These are phyloP conservation scores for Starmera stellimalicola DNA, from an alignment of 1,139 yeast species.

Conservation along the genomic window DNA sequence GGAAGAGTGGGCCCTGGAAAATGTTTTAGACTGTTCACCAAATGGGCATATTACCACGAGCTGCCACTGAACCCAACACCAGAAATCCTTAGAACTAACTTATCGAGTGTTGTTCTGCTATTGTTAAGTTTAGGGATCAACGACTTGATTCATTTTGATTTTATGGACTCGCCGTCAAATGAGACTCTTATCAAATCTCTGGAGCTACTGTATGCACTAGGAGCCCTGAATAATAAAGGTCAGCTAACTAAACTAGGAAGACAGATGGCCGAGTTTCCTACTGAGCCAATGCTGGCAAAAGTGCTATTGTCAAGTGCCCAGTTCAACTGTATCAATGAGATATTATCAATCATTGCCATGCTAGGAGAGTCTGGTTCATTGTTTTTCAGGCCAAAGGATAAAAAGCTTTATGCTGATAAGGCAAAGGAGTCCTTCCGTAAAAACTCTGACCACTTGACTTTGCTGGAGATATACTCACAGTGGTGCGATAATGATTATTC, in stretches of 20 bases:
- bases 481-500: slow-evolving; percentile 72
- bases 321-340: slow-evolving; percentile 52
- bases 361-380: slow-evolving; percentile 71
- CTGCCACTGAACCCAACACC: slow-evolving; percentile 76
- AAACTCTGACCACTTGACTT: slow-evolving; percentile 67
- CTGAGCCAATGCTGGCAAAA: slow-evolving; percentile 84
- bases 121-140: slow-evolving; percentile 74
- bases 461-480: slow-evolving; percentile 63
- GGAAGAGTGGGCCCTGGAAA: slow-evolving; percentile 97
- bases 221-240: slow-evolving; percentile 80
- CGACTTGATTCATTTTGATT: slow-evolving; percentile 75
- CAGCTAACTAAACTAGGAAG: slow-evolving; percentile 70
- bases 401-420: slow-evolving; percentile 54
- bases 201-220: slow-evolving; percentile 73
- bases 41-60: slow-evolving; percentile 76
- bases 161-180: slow-evolving; percentile 77
- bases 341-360: slow-evolving; percentile 69
- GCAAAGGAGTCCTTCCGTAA: slow-evolving; percentile 46
- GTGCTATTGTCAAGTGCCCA: slow-evolving; percentile 55
- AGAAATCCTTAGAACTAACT: slow-evolving; percentile 76
- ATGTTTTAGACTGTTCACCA: slow-evolving; percentile 82
- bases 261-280: slow-evolving; percentile 86
- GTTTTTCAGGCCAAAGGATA: slow-evolving; percentile 67
- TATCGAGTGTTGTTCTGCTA: slow-evolving; percentile 65
- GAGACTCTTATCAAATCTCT: slow-evolving; percentile 67